Evolutionary conservation across 345 rosid genomes (phyloP), one percentile per base, ranked within the genome.

Genomic region (Murraya koenigii): DNA sequence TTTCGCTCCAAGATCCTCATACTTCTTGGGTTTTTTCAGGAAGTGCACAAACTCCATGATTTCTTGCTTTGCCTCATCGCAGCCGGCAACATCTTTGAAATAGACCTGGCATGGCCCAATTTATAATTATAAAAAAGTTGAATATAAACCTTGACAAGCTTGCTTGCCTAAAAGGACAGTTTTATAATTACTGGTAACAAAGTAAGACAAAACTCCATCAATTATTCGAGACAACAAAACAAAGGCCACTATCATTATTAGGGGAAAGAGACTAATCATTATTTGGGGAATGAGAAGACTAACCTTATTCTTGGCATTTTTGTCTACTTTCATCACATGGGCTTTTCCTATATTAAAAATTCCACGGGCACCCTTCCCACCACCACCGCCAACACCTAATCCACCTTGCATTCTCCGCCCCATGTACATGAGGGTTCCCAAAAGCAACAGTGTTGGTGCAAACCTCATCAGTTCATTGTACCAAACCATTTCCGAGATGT

Each of bases 21-120:
- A 96, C 81, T 92, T 96, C 84, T 89, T 92, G 2, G 98, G 99
- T 75, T 89, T 94, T 90, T 94, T 88, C 23, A 96, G 93, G 72
- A 94, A 94, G 83, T 96, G 99, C 61, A 96, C 99, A 78, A 96
- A 92, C 82, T 92, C 99, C 97, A 96, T 94, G 62, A 94, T 91
- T 81, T 96, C 99, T 86, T 91, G 97, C 79, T 96, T 96, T 26
- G 99, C 98, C 84, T 96, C 99, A 26, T 96, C 99, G 68, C 99
- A 96, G 25, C 99, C 99, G 69, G 97, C 99, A 25, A 96, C 99
- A 76, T 94, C 99, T 84, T 92, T 96, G 74, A 96, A 94, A 77
- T 82, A 90, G 36, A 94, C 89, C 97, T 95, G 80, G 15, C 38
- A 4, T 36, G 55, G 69, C 69, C 75, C 75, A 74, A 77, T 47